These are phyloP conservation scores for Ascoidea tarda DNA, from an alignment of 805 yeast species.

Conservation along the genomic window DNA sequence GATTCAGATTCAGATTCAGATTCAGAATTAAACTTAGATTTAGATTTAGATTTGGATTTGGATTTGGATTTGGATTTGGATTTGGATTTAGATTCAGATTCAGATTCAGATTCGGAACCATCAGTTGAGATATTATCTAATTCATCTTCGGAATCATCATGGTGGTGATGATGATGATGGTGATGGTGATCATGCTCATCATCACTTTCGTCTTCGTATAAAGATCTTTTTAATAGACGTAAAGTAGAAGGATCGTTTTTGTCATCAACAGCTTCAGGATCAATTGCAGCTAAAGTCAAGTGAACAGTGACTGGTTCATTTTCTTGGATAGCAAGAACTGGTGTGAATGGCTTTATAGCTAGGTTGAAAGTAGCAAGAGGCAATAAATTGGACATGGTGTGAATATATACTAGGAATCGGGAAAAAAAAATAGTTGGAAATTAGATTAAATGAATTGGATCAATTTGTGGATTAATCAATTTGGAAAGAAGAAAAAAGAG, in stretches of 20 bases:
- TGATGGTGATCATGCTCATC: slow-evolving; percentile 10
- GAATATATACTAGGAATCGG: neutral
- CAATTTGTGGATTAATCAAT: neutral
- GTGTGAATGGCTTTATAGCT: slow-evolving; percentile 75
- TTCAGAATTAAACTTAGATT: slow-evolving; percentile 48
- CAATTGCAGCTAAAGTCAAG: slow-evolving; percentile 89
- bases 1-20: slow-evolving; percentile 31
- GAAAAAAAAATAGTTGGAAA: neutral
- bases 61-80: slow-evolving; percentile 50
- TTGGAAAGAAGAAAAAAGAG: neutral
- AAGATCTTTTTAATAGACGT: slow-evolving; percentile 63
- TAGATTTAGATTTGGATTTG: slow-evolving; percentile 18
- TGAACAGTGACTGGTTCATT: slow-evolving; percentile 85
- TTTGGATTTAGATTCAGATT: slow-evolving; percentile 49
- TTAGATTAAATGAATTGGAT: neutral
- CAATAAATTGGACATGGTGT: slow-evolving; percentile 49
- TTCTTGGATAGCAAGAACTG: slow-evolving; percentile 75
- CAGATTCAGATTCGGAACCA: slow-evolving; percentile 60
- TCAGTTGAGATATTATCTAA: slow-evolving; percentile 25
- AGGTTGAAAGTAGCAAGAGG: slow-evolving; percentile 83
- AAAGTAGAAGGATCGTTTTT: slow-evolving; percentile 77
- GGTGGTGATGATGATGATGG: slow-evolving; percentile 22
- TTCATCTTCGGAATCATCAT: slow-evolving; percentile 53
- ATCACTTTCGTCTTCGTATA: slow-evolving; percentile 25
- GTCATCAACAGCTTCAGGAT: slow-evolving; percentile 77